Evolutionary conservation across 2,329 filamentous ascomycete genomes (phyloP).

Genomic region (Xylariales sp.): DNA sequence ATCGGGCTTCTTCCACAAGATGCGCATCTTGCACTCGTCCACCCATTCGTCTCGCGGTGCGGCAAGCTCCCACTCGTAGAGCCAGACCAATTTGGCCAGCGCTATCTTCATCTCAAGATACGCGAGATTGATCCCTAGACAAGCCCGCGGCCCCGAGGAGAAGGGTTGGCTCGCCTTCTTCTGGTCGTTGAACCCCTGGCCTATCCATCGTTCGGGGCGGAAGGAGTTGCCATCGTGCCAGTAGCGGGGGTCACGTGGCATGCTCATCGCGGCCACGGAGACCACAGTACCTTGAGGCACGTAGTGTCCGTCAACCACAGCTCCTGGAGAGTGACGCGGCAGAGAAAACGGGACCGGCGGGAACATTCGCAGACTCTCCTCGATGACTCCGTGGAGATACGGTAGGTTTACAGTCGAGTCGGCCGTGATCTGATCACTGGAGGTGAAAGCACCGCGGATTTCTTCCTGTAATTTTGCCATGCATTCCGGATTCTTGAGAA

Average conservation of each 20-base stretch:
- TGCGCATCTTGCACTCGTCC: slow-evolving; percentile 43
- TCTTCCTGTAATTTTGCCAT: slow-evolving; percentile 55
- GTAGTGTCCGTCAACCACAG: slow-evolving; percentile 36
- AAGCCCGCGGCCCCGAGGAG: slow-evolving; percentile 40
- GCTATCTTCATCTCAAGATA: slow-evolving; percentile 54
- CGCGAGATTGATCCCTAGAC: slow-evolving; percentile 49
- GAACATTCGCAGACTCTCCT: slow-evolving; percentile 53
- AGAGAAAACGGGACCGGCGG: slow-evolving; percentile 49
- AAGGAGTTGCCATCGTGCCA: slow-evolving; percentile 40
- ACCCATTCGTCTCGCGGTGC: slow-evolving; percentile 53
- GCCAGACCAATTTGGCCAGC: slow-evolving; percentile 53
- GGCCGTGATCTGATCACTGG: slow-evolving; percentile 50
- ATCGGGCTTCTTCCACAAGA: slow-evolving; percentile 50
- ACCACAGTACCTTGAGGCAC: slow-evolving; percentile 39
- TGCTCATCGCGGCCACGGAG: slow-evolving; percentile 24
- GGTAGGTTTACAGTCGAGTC: slow-evolving; percentile 43
- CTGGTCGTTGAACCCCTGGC: slow-evolving; percentile 35
- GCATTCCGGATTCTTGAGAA: slow-evolving; percentile 53
- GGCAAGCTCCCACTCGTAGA: slow-evolving; percentile 53
- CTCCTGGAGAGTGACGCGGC: slow-evolving; percentile 42
- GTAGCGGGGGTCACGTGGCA: slow-evolving; percentile 34
- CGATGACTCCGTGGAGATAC: slow-evolving; percentile 52
- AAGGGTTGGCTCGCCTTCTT: slow-evolving; percentile 44
- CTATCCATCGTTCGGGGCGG: slow-evolving; percentile 44
- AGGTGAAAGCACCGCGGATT: slow-evolving; percentile 55